Base-by-base conservation (phyloP, 169 alveolate genomes). In the Eimeria necatrix region DNA sequence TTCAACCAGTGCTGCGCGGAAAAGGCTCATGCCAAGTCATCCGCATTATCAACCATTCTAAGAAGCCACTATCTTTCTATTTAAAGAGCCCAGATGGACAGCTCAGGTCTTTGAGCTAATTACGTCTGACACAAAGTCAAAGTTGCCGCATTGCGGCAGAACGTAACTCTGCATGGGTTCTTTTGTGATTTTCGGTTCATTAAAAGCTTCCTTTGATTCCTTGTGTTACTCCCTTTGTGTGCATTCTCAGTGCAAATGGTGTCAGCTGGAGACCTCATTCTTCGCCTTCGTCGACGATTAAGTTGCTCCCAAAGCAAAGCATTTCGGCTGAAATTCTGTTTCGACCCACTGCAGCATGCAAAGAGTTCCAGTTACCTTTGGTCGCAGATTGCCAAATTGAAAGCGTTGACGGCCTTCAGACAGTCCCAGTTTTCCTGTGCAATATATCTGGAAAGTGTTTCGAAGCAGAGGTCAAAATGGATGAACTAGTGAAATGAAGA, bases 251-350 rank as follows among this genome's bases (percentile, higher is more conserved):
- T 86, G 9, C 84, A 6, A 86, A 64, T 61, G 95, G 95, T 10
- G 71, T 92, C 51, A 80, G 84, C 53, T 92, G 95, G 95, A n/a
- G 60, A 51, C 95, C 95, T 8, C 53, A 53, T 12, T 92, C 95
- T 10, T 92, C 95, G 41, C 86, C 89, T 9, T 41, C 93, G 14
- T 78, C 76, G 52, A 20, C 61, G 93, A 32, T 81, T 26, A 49
- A 74, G n/a, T 87, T 92, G n/a, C 87, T 48, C 20, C 95, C 95
- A n/a, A 86, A 86, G 61, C 92, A 92, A 49, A 86, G 89, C 46
- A 53, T 92, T 73, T 84, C 61, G 41, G 18, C 73, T 48, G 93
- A 92, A 81, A 59, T 92, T 9, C 85, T 51, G 53, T 92, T 81
- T 78, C 76, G 87, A 7, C 95, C 95, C 78, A 60, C 80, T 46